These are phyloP conservation scores for Ogataea neopini DNA, from an alignment of 805 yeast species.

Conservation along the genomic window DNA sequence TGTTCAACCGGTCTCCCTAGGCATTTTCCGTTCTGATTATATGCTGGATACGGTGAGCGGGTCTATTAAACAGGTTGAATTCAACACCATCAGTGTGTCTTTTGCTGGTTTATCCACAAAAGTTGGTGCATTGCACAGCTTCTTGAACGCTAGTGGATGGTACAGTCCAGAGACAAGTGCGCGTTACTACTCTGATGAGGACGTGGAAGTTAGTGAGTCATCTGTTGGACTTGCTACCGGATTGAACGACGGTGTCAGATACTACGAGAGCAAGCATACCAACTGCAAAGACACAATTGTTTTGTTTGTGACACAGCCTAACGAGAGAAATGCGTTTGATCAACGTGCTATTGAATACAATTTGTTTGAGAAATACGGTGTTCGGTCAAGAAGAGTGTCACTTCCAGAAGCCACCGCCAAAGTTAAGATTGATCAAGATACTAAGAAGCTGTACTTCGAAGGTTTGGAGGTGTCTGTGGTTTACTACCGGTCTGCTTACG, in stretches of 20 bases:
- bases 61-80: slow-evolving; percentile 87
- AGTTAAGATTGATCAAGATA: slow-evolving; percentile 45
- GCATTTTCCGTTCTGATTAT: slow-evolving; percentile 89
- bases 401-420: slow-evolving; percentile 55
- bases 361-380: slow-evolving; percentile 54
- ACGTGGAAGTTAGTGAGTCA: slow-evolving; percentile 67
- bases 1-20: slow-evolving; percentile 69
- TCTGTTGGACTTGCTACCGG: slow-evolving; percentile 63
- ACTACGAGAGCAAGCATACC: slow-evolving; percentile 44
- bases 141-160: slow-evolving; percentile 57
- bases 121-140: slow-evolving; percentile 74
- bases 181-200: slow-evolving; percentile 47
- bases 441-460: slow-evolving; percentile 53
- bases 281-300: slow-evolving; percentile 51
- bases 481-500: slow-evolving; percentile 87
- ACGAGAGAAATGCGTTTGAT: slow-evolving; percentile 88
- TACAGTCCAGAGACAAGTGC: slow-evolving; percentile 44
- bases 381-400: slow-evolving; percentile 66
- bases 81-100: slow-evolving; percentile 93
- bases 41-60: slow-evolving; percentile 58
- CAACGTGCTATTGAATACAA: slow-evolving; percentile 82
- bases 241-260: slow-evolving; percentile 61
- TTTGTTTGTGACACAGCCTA: slow-evolving; percentile 77
- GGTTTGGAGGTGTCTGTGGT: slow-evolving; percentile 82
- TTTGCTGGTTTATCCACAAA: slow-evolving; percentile 88